Evolutionary conservation across 495 filamentous ascomycete species (phyloP).

Genomic region (Aspergillus leporis): DNA sequence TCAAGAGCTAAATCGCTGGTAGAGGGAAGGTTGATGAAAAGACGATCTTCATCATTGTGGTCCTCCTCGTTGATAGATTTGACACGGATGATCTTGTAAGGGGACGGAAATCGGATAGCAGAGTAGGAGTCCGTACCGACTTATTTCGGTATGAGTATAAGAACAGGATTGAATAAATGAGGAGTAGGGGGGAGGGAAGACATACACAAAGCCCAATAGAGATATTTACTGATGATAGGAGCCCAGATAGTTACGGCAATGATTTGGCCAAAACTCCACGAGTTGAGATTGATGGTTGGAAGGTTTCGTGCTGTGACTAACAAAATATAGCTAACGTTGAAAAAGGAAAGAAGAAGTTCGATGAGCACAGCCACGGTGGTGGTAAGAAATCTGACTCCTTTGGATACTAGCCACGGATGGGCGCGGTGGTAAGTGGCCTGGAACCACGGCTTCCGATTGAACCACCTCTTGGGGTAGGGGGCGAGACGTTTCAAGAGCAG

Average conservation of each 20-base stretch:
- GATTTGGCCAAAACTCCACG: conserved; percentile 12
- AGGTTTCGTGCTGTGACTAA: background rate
- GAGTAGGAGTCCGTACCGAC: conserved; percentile 11
- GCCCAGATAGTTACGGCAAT: conserved; percentile 11
- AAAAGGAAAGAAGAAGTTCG: background rate
- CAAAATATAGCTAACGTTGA: background rate
- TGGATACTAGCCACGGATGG: background rate
- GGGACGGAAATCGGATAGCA: conserved; percentile 1
- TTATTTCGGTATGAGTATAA: background rate
- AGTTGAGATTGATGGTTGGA: background rate
- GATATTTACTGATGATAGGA: conserved; percentile 10
- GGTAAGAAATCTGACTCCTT: background rate
- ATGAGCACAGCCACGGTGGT: background rate
- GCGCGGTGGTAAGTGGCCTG: background rate
- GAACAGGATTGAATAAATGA: background rate
- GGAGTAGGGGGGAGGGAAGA: background rate
- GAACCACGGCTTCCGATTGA: background rate
- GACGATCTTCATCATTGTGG: background rate
- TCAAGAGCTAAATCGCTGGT: background rate
- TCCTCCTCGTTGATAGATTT: background rate
- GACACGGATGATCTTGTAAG: conserved; percentile 7
- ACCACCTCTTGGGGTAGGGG: background rate
- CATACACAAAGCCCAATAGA: conserved; percentile 9
- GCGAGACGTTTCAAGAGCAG: background rate
- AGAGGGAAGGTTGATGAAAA: conserved; percentile 4